phyloP scores from a whole-genome alignment of 148 eudicot species.

The Vaccinium darrowii region DNA sequence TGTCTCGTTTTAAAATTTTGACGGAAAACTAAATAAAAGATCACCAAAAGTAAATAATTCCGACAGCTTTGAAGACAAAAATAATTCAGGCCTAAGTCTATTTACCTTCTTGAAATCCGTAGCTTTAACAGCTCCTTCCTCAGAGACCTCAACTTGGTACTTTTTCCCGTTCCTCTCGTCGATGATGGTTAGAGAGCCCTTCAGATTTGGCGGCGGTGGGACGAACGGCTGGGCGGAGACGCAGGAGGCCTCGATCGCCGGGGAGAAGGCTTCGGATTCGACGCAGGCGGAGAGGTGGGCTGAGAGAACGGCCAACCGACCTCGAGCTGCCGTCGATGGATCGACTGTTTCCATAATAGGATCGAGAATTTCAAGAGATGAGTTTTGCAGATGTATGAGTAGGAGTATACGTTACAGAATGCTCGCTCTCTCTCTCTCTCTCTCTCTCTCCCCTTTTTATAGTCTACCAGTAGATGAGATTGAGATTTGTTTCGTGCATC shows the following conservation, averaged over 20 bases:
- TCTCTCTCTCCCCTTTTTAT: background rate
- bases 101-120: constrained; percentile 87
- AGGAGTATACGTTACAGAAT: background rate
- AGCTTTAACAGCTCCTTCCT: constrained; percentile 78
- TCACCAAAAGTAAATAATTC: background rate
- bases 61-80: background rate
- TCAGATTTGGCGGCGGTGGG: constrained; percentile 70
- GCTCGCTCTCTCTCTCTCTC: no score
- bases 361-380: background rate
- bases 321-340: constrained; percentile 49
- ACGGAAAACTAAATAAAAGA: background rate
- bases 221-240: constrained; percentile 50
- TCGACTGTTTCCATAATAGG: constrained; percentile 34
- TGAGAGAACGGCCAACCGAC: constrained; percentile 75
- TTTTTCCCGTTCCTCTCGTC: constrained; percentile 86
- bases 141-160: constrained; percentile 71
- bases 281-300: constrained; percentile 57
- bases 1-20: background rate
- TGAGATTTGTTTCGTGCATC: no score
- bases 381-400: background rate
- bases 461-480: no score
- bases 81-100: background rate
- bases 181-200: constrained; percentile 56
- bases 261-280: constrained; percentile 22
- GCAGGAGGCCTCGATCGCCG: constrained; percentile 39